These are phyloP conservation scores for Rosa chinensis DNA, from an alignment of 306 rosid species.

Conservation along the genomic window DNA sequence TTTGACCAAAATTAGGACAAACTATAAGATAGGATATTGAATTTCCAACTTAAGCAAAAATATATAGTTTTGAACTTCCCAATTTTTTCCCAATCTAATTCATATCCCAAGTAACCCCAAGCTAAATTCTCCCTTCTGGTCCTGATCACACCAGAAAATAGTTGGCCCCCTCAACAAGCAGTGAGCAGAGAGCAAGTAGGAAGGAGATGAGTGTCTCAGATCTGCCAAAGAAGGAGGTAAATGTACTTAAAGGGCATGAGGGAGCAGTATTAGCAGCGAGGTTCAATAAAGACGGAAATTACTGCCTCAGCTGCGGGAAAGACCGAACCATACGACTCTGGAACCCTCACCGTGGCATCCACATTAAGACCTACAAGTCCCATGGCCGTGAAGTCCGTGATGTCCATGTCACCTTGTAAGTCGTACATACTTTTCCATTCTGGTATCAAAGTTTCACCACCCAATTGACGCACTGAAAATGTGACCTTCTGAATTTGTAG, in stretches of 20 bases:
- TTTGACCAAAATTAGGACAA: not conserved
- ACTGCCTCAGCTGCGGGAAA: conserved; percentile 78
- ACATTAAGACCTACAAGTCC: conserved; percentile 87
- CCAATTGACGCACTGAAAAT: not conserved
- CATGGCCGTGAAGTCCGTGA: conserved; percentile 91
- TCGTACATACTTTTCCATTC: not conserved
- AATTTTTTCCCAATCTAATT: not conserved
- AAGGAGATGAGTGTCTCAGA: conserved; percentile 51
- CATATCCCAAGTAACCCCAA: not conserved
- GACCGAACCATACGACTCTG: conserved; percentile 94
- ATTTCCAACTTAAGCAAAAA: not conserved
- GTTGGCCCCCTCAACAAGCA: not conserved
- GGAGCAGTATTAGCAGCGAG: conserved; percentile 77
- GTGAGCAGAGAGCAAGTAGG: not conserved
- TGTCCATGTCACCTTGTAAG: conserved; percentile 74
- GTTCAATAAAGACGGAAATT: conserved; percentile 78
- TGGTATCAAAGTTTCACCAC: not conserved
- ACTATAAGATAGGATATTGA: not conserved
- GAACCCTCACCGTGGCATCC: conserved; percentile 96
- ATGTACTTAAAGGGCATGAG: conserved; percentile 77
- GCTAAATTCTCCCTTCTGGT: not conserved
- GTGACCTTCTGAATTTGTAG: conserved; percentile 28
- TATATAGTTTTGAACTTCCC: not conserved
- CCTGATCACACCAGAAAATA: not conserved
- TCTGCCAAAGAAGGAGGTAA: conserved; percentile 57